These are phyloP conservation scores for Cladorrhinum sp. DNA, from an alignment of 2,329 filamentous ascomycete genomes.

Conservation along the genomic window DNA sequence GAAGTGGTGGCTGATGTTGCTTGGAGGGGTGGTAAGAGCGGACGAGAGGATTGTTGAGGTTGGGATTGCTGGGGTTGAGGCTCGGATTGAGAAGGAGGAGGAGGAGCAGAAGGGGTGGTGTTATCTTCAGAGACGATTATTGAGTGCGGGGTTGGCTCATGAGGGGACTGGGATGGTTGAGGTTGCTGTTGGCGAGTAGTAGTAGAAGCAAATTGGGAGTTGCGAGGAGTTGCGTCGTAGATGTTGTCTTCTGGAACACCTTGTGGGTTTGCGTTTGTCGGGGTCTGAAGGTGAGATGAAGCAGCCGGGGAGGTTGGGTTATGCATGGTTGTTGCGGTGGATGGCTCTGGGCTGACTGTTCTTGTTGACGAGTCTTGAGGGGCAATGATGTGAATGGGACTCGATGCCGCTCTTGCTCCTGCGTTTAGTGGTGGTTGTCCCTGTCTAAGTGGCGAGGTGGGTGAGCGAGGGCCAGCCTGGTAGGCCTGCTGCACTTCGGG, in stretches of 20 bases:
- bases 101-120: background rate
- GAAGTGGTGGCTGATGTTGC: constrained; percentile 7
- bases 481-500: constrained; percentile 15
- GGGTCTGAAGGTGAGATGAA: constrained; percentile 8
- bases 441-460: background rate
- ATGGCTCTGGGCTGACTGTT: constrained; percentile 26
- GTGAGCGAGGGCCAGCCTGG: constrained; percentile 10
- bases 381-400: background rate
- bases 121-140: background rate
- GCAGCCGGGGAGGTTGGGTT: background rate
- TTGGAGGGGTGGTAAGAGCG: background rate
- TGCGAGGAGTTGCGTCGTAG: constrained; percentile 35
- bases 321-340: background rate
- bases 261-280: constrained; percentile 5
- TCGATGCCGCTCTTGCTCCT: background rate
- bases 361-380: constrained; percentile 6
- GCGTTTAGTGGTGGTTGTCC: background rate
- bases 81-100: background rate
- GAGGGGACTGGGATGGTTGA: background rate
- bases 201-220: constrained; percentile 24
- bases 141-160: background rate
- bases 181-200: constrained; percentile 2
- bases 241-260: constrained; percentile 31
- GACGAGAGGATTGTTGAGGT: background rate
- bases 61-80: background rate